A percentile compares a stretch with the other conserved stretches of the same genome.
Conservation (phyloP, 2,329 filamentous ascomycete species). For the Beauveria asiatica region DNA sequence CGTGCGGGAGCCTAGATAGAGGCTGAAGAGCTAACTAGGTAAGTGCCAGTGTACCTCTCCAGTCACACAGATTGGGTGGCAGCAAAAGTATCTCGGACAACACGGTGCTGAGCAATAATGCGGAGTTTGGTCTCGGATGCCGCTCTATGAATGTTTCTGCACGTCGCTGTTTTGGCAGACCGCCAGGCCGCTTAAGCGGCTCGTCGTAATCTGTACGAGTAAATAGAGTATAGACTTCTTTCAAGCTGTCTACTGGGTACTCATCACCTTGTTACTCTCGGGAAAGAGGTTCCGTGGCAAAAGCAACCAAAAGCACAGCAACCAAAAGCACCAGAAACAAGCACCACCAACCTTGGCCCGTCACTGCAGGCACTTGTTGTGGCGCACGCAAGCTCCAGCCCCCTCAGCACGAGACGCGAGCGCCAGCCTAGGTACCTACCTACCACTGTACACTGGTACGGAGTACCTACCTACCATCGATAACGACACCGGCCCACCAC, state of each 20-base stretch:
- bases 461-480: slow-evolving; percentile 4
- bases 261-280: too few species aligned
- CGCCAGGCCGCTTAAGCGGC: neutral
- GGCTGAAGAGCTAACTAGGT: neutral
- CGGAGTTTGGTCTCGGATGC: neutral
- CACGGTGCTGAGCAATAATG: neutral
- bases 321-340: neutral
- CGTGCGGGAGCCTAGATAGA: neutral
- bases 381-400: slow-evolving; percentile 5
- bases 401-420: slow-evolving; percentile 8
- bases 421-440: neutral
- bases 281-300: too few species aligned
- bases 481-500: slow-evolving; percentile 9
- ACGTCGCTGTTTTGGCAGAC: neutral
- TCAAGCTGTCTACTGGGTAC: neutral
- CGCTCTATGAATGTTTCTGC: neutral
- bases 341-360: neutral
- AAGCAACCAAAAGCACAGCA: neutral
- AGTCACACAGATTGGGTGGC: neutral
- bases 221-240: too few species aligned
- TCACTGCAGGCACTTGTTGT: neutral
- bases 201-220: too few species aligned
- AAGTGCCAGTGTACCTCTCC: neutral
- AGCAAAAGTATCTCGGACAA: neutral
- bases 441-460: too few species aligned